Evolutionary conservation across 2,329 filamentous ascomycete species (phyloP), one percentile per base, ranked within the genome.

Genomic region (Ampelomyces quisqualis): DNA sequence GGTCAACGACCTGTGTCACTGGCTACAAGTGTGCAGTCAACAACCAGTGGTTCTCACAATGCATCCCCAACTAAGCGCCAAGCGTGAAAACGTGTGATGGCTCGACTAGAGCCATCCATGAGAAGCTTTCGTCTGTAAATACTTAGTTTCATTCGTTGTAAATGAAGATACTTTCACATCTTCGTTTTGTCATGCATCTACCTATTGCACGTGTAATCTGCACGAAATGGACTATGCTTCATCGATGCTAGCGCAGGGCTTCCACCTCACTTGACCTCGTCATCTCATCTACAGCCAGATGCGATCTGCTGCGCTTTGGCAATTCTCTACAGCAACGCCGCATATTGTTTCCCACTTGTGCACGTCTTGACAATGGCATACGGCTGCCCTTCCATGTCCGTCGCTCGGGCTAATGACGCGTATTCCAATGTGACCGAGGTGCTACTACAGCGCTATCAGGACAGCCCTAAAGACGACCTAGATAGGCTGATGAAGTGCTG

Each of bases 401-500:
- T 20, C 30, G 23, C 38, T 22, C 38, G 19, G 19, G 21, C 45
- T n/a, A 5, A 37, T 23, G 41, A 40, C 17, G 33, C 38, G 6
- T 36, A 40, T 6, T 38, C 34, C 8, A 65, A 62, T 28, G 43
- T 60, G 11, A 59, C 59, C 8, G 45, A 55, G 15, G n/a, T 64
- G 2, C 22, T 64, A 4, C 39, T 47, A 20, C 41, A 59, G 15
- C 47, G 57, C 39, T 60, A 61, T 45, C 43, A 60, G 30, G 33
- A 58, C 18, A 59, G 55, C 21, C 53, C 62, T 1, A 57, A 62
- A 35, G 58, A 66, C 14, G 59, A 68, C 30, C 52, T 56, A 44
- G 47, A 61, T 18, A 48, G 65, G 24, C 35, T 67, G 13, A 40
- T 51, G n/a, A 49, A 55, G 19, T 68, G 65, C 37, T 68, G 65